These are phyloP conservation scores for Stereum hirsutum DNA, from an alignment of 1,284 basidiomycete species.

Conservation along the genomic window DNA sequence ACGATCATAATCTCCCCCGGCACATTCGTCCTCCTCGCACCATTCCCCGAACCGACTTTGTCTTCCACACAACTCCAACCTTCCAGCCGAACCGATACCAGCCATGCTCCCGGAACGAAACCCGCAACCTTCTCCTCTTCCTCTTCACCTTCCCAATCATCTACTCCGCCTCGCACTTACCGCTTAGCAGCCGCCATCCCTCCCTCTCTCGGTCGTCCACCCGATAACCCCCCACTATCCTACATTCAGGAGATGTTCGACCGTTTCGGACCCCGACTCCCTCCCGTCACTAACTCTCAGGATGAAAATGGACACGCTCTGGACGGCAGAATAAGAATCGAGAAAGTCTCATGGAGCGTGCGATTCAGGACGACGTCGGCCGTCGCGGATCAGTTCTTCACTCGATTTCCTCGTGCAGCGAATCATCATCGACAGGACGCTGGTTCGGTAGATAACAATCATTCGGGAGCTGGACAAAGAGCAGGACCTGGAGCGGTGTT, in stretches of 20 bases:
- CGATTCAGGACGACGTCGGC: slow-evolving; percentile 31
- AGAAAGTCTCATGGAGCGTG: slow-evolving; percentile 23
- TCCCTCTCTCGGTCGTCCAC: slow-evolving; percentile 20
- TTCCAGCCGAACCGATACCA: too few species aligned
- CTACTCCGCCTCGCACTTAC: slow-evolving; percentile 14
- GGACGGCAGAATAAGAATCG: slow-evolving; percentile 1
- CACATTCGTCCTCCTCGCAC: slow-evolving; percentile 20
- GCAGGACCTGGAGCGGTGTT: slow-evolving; percentile 13
- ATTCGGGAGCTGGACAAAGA: not conserved
- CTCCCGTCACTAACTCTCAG: too few species aligned
- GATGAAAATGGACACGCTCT: slow-evolving; percentile 5
- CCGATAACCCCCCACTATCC: slow-evolving; percentile 18
- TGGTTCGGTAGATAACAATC: too few species aligned
- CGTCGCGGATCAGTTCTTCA: slow-evolving; percentile 13
- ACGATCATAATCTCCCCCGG: slow-evolving; percentile 13
- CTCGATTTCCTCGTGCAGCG: too few species aligned
- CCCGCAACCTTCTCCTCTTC: too few species aligned
- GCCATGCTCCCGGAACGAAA: too few species aligned
- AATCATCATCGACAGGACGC: too few species aligned
- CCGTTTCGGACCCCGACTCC: slow-evolving; percentile 20
- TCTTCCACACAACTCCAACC: too few species aligned
- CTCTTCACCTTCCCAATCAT: slow-evolving; percentile 8
- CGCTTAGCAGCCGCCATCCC: slow-evolving; percentile 28
- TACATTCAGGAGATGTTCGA: slow-evolving; percentile 29
- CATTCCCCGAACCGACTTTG: slow-evolving; percentile 18